Base-by-base conservation (phyloP, 352 stramenopile species). In the Pythium coloratum region DNA sequence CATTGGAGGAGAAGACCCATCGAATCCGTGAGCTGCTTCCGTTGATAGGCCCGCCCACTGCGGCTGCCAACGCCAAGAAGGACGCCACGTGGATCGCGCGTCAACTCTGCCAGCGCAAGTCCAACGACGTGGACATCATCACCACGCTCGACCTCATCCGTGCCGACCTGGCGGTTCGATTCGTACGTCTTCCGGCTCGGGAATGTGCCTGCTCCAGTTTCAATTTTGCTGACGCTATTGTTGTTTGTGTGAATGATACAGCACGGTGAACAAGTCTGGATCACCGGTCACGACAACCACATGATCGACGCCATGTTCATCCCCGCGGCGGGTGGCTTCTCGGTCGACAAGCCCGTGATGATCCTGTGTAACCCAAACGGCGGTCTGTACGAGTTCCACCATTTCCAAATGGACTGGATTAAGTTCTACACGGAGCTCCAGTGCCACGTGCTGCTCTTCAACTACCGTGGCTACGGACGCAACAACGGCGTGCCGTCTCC, bases 351-450 rank as follows among this genome's bases (percentile, higher is more conserved):
- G 75, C 8, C 82, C 73, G 28, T 78, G 38, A 81, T 95, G 56
- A 76, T 95, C 51, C 50, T 94, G 9, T 94, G 88, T 74, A 96
- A 96, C 49, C 88, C 88, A 8, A 96, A 96, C 47, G 87, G 85
- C 24, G 86, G 85, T 0, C 46, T 96, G 28, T 96, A 96, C 69
- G 88, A 96, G 69, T 86, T 94, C 40, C 88, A 96, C 62, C 88
- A 94, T 61, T 74, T 96, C 54, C 88, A 96, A 42, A 95, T 93
- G 82, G 88, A 96, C 58, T 96, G 88, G 88, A 81, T 94, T 70
- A 86, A 89, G 66, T 94, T 96, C 55, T 96, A 96, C 66, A 94
- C 82, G 0, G 82, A 91, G 1, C 57, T 92, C 5, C 71, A 86
- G 36, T 93, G 84, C 54, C 78, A 95, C 56, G 82, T 96, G 55